Conservation (phyloP, 31 red algal genomes). For the Odonthalia washingtoniensis region DNA sequence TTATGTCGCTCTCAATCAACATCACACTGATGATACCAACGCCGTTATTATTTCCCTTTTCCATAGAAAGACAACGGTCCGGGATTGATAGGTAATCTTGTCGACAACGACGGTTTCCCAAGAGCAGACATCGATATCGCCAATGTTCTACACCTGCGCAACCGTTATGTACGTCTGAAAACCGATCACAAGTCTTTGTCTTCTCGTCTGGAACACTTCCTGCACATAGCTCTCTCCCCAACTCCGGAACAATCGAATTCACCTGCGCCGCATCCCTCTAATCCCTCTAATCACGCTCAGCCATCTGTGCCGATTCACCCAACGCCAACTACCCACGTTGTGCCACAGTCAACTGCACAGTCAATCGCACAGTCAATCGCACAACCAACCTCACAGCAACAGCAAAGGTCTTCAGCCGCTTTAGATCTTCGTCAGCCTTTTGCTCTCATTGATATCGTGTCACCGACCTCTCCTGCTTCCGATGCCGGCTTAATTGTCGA, state of each 20-base stretch:
- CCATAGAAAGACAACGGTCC: constrained; percentile 63
- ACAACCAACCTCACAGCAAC: not conserved
- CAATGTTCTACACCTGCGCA: constrained; percentile 63
- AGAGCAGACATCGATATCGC: constrained; percentile 81
- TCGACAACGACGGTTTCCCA: constrained; percentile 84
- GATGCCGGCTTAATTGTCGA: constrained; percentile 65
- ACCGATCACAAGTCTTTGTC: constrained; percentile 75
- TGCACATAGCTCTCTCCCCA: constrained; percentile 70
- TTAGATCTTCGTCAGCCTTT: constrained; percentile 57
- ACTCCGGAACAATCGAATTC: not conserved
- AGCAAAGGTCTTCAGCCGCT: too few species aligned
- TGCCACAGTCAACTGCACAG: not conserved
- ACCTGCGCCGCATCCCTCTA: not conserved
- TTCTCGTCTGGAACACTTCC: constrained; percentile 56
- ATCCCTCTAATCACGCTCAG: not conserved
- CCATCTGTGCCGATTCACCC: not conserved
- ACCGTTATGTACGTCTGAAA: constrained; percentile 62
- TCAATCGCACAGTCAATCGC: constrained; percentile 3
- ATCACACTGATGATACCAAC: not conserved
- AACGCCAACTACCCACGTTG: not conserved
- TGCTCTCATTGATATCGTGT: constrained; percentile 78
- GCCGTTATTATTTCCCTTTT: not conserved
- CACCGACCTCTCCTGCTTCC: constrained; percentile 67
- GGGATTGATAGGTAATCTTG: constrained; percentile 76
- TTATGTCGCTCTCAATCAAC: not conserved